Conservation (phyloP, 2,329 filamentous ascomycete genomes). For the Dryadomyces quercivorus region DNA sequence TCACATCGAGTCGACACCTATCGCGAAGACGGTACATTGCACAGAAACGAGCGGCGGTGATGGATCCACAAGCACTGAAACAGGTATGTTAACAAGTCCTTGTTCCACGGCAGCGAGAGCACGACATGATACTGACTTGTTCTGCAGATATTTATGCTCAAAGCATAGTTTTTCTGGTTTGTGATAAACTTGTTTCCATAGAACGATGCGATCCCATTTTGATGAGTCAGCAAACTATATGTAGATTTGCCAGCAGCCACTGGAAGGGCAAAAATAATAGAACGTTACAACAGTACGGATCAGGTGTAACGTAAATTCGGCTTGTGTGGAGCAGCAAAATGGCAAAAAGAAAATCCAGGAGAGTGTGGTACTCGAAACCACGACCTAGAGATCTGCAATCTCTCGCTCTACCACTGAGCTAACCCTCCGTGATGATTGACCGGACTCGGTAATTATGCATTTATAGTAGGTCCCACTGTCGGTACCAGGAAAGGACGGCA, state of each 20-base stretch:
- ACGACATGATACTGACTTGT: not conserved
- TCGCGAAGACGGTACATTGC: conserved; percentile 74
- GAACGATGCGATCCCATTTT: no score
- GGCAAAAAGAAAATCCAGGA: not conserved
- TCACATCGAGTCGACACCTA: conserved; percentile 50
- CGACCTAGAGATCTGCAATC: conserved; percentile 10
- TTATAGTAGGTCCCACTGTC: not conserved
- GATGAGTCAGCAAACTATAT: no score
- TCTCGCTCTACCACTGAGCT: conserved; percentile 10
- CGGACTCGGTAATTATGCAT: not conserved
- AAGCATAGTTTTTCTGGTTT: conserved; percentile 6
- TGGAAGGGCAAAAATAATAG: not conserved
- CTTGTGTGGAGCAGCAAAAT: not conserved
- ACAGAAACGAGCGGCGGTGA: conserved; percentile 72
- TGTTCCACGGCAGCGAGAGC: not conserved
- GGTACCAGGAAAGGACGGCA: not conserved
- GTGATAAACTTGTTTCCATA: no score
- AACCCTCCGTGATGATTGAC: not conserved
- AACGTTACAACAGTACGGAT: not conserved
- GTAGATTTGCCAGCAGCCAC: not conserved
- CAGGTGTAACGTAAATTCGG: not conserved
- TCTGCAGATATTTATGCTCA: conserved; percentile 13
- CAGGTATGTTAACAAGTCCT: conserved; percentile 45
- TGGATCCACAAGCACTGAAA: conserved; percentile 72
- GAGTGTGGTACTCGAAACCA: conserved; percentile 8